These are phyloP conservation scores for Juncus effusus DNA, from an alignment of 176 grass and related monocot species.

Conservation along the genomic window DNA sequence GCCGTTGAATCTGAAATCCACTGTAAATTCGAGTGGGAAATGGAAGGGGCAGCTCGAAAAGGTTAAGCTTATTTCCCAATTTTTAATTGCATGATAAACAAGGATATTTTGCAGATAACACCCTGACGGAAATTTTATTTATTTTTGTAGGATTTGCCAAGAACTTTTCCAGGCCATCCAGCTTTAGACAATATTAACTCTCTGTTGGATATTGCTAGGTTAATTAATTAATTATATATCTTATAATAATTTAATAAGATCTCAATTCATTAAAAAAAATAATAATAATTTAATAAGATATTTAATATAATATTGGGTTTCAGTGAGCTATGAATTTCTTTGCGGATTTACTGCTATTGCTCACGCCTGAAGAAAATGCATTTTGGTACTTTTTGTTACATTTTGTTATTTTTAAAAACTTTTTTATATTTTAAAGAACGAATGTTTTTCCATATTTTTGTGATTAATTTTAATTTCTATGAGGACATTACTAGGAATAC, in stretches of 20 bases:
- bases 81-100: constrained; percentile 17
- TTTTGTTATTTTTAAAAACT: constrained; percentile 16
- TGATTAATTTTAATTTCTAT: constrained; percentile 21
- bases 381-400: constrained; percentile 67
- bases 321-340: constrained; percentile 99
- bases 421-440: background rate
- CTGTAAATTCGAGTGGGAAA: constrained; percentile 48
- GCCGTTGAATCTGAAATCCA: constrained; percentile 17
- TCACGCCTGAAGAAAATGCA: constrained; percentile 99
- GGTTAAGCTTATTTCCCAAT: constrained; percentile 38
- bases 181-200: constrained; percentile 78
- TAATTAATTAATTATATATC: constrained; percentile 81
- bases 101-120: constrained; percentile 18
- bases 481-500: constrained; percentile 89
- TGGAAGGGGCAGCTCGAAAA: constrained; percentile 99
- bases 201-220: constrained; percentile 76
- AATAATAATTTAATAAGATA: background rate
- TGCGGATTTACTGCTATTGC: constrained; percentile 80
- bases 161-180: constrained; percentile 98
- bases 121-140: background rate
- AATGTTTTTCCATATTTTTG: constrained; percentile 14
- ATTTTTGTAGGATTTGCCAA: constrained; percentile 78
- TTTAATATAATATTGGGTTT: too few relatives aligned
- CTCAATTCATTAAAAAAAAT: background rate
- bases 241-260: background rate